Evolutionary conservation across 495 filamentous ascomycete species (phyloP).

Genomic region (Trichoderma erinaceum): DNA sequence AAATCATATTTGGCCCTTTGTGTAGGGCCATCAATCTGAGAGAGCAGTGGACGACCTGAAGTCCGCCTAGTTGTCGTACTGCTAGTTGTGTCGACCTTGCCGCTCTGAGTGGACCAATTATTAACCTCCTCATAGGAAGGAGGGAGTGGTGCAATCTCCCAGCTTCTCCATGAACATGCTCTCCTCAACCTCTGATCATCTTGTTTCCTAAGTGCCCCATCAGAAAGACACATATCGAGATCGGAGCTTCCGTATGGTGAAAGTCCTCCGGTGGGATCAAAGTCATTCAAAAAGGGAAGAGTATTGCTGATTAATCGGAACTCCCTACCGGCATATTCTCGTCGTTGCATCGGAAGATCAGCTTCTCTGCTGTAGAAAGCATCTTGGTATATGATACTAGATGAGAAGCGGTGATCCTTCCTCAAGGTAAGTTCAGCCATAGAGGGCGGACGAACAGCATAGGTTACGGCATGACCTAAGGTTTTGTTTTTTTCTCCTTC

Average conservation of each 20-base stretch:
- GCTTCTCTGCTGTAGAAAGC: constrained; percentile 80
- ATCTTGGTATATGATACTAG: constrained; percentile 66
- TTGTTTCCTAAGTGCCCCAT: constrained; percentile 21
- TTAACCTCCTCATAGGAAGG: constrained; percentile 67
- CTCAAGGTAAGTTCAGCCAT: constrained; percentile 36
- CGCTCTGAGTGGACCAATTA: constrained; percentile 53
- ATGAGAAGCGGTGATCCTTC: constrained; percentile 35
- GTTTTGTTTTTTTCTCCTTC: not conserved
- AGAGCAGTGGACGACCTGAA: constrained; percentile 34
- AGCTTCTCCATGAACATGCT: constrained; percentile 51
- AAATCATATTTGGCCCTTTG: constrained; percentile 79
- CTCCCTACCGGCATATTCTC: constrained; percentile 85
- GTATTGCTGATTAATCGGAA: constrained; percentile 72
- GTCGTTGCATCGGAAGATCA: constrained; percentile 71
- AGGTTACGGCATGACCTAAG: not conserved
- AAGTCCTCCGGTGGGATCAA: constrained; percentile 56
- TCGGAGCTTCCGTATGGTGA: constrained; percentile 24
- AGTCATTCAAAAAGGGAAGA: constrained; percentile 69
- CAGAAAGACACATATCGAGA: not conserved
- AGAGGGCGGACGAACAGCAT: constrained; percentile 32
- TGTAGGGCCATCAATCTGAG: constrained; percentile 85
- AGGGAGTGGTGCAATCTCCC: constrained; percentile 60
- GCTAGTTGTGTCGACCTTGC: constrained; percentile 26
- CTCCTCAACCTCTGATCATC: constrained; percentile 43
- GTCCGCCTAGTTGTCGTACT: constrained; percentile 30